A percentile compares a stretch with the other conserved stretches of the same genome.
Evolutionary conservation across 495 filamentous ascomycete genomes (phyloP).

Genomic region (Pyrenula massariospora): DNA sequence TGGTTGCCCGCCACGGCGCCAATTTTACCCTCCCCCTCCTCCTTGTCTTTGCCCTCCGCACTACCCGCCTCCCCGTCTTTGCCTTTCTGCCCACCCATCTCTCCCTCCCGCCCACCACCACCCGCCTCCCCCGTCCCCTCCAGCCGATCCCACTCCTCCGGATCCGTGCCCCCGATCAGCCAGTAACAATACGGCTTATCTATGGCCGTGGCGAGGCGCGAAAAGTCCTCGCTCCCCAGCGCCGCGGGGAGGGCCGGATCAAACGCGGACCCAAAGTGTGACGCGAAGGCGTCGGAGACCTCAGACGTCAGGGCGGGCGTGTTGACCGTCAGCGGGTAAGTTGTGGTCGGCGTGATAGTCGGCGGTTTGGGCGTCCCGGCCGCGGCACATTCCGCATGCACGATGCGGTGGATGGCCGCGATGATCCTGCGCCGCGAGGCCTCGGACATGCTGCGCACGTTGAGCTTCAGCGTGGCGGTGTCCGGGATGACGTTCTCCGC

Average conservation of each 20-base stretch:
- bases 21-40: not conserved
- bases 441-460: conserved; percentile 30
- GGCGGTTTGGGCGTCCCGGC: conserved; percentile 33
- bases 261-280: conserved; percentile 22
- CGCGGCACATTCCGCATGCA: conserved; percentile 37
- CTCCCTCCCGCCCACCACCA: conserved; percentile 30
- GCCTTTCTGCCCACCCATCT: conserved; percentile 20
- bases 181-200: conserved; percentile 32
- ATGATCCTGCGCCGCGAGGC: conserved; percentile 27
- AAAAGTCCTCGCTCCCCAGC: conserved; percentile 32
- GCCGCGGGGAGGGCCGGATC: conserved; percentile 21
- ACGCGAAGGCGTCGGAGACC: conserved; percentile 21
- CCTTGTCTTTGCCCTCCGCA: not conserved
- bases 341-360: conserved; percentile 26
- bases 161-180: conserved; percentile 33
- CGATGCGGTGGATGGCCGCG: conserved; percentile 29
- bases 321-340: conserved; percentile 34
- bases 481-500: conserved; percentile 43
- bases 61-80: not conserved
- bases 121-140: conserved; percentile 2
- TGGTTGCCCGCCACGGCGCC: conserved; percentile 45
- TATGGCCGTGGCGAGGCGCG: conserved; percentile 23
- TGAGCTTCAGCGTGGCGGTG: conserved; percentile 31
- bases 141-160: conserved; percentile 28
- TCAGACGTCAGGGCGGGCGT: conserved; percentile 15